These are phyloP conservation scores for Condylostoma magnum DNA, from an alignment of 169 alveolate genomes.

Conservation along the genomic window DNA sequence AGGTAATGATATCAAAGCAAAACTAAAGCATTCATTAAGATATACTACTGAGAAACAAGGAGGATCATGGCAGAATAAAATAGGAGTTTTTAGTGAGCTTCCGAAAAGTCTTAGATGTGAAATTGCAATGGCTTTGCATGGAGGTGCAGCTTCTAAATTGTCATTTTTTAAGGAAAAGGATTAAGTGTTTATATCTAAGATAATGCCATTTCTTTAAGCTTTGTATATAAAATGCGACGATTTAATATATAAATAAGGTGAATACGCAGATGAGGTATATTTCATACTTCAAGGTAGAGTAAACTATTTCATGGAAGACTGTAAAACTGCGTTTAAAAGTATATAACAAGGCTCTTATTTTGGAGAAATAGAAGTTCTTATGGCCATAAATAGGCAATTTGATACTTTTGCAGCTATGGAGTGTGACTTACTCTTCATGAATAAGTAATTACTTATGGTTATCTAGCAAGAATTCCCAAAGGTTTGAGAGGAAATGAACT, in stretches of 20 bases:
- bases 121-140: neutral
- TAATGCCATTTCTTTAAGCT: constrained; percentile 48
- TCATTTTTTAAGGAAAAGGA: constrained; percentile 20
- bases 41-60: neutral
- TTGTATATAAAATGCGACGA: constrained; percentile 30
- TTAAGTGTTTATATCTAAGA: constrained; percentile 37
- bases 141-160: neutral
- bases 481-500: no score
- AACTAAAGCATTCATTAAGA: neutral
- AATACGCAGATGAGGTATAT: constrained; percentile 47
- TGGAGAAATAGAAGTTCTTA: constrained; percentile 24
- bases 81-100: neutral
- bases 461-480: no score
- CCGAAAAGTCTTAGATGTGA: neutral
- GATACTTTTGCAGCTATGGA: no score
- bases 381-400: no score
- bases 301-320: neutral
- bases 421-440: no score
- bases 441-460: no score
- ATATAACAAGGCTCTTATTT: constrained; percentile 1
- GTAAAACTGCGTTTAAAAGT: neutral
- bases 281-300: constrained; percentile 33
- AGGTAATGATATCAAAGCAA: neutral
- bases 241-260: constrained; percentile 39
- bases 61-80: neutral